Evolutionary conservation across 2,329 filamentous ascomycete genomes (phyloP), one percentile per base, ranked within the genome.

Genomic region (Paecilomyces niveus): DNA sequence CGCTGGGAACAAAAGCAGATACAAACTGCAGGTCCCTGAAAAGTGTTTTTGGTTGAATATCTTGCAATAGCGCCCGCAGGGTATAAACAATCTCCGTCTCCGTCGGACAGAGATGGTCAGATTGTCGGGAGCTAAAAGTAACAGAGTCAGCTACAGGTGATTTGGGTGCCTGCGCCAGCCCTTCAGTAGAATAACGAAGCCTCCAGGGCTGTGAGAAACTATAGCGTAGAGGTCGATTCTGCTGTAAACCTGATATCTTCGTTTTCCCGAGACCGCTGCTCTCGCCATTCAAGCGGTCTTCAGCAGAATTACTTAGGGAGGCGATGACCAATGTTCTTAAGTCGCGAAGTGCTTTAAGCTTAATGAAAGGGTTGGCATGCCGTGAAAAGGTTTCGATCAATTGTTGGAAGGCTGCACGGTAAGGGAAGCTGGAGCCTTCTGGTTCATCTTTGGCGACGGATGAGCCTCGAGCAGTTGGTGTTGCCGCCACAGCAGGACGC

Each of bases 361-460:
- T 99, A 22, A 85, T 83, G 64, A 89, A 89, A 0, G 94, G 94
- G 68, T 94, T 96, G 0, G 90, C 89, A 64, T 95, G 90, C 3
- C 92, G 89, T 50, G 90, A 91, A 65, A 99, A 96, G 77, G 91
- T 92, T 62, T 85, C 86, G 32, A 97, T 80, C 1, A 97, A 80
- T 11, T 88, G 86, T 63, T 86, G 82, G 69, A 96, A 97, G 0
- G 92, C 89, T 64, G 86, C 85, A 55, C 85, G 85, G 69, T 93
- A 97, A 0, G 90, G 89, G 65, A 96, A 96, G 4, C 65, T 68
- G 64, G 76, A 67, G 67, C 74, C 58, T 66, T 69, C 50, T 64
- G 74, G 59, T 70, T 59, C 33, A 56, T 78, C 76, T 54, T 76
- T 73, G 2, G 77, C 74, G 35, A 32, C 9, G 8, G 21, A 33